Evolutionary conservation across 1,284 basidiomycete genomes (phyloP).

Genomic region (Trichosporon sp.): DNA sequence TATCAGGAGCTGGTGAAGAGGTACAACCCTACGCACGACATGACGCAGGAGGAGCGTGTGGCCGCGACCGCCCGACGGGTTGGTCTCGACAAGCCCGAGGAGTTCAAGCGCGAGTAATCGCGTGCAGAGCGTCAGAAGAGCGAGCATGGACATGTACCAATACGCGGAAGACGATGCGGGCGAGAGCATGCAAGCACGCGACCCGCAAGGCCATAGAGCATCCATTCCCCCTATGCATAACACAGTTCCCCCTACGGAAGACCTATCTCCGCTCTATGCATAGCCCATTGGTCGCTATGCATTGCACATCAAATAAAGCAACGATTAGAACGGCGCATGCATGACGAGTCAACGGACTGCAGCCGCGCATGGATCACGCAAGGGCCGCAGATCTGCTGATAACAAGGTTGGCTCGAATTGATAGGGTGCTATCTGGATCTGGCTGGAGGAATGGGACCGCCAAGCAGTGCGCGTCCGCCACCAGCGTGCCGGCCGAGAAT

Average conservation of each 20-base stretch:
- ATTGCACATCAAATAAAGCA: no score
- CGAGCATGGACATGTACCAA: neutral
- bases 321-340: no score
- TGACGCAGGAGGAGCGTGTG: slow-evolving; percentile 72
- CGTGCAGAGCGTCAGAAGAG: neutral
- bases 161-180: no score
- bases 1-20: slow-evolving; percentile 65
- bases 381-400: neutral
- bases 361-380: neutral
- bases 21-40: slow-evolving; percentile 78
- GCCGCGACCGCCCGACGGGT: slow-evolving; percentile 79
- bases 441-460: neutral
- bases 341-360: no score
- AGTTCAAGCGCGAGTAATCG: slow-evolving; percentile 31
- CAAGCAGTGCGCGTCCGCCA: neutral
- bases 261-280: no score
- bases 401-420: neutral
- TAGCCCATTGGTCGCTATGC: no score
- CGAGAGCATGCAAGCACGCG: neutral
- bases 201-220: no score
- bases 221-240: no score
- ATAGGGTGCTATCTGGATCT: neutral
- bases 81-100: slow-evolving; percentile 57
- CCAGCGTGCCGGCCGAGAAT: neutral
- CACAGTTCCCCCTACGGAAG: no score